phyloP scores from a whole-genome alignment of 208 protist species.

The Leishmania arabica region DNA sequence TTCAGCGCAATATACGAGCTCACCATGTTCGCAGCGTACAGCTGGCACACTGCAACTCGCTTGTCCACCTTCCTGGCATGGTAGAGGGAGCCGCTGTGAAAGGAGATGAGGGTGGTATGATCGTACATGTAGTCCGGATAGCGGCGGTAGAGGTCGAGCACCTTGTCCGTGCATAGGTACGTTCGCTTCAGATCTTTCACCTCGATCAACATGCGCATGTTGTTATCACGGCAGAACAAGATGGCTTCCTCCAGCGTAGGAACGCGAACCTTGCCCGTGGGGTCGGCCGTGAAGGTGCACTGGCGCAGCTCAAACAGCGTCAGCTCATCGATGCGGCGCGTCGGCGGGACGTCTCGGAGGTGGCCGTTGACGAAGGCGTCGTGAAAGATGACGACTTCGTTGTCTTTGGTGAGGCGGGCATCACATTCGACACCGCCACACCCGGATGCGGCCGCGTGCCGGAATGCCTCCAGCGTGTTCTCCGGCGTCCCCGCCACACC shows the following conservation, averaged over 20 bases:
- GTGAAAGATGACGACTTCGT: conserved; percentile 84
- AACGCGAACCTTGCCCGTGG: conserved; percentile 68
- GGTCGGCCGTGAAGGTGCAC: conserved; percentile 61
- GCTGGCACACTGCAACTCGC: conserved; percentile 72
- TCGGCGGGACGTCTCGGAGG: conserved; percentile 46
- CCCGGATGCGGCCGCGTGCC: conserved; percentile 77
- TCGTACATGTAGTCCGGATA: conserved; percentile 91
- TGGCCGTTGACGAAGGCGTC: conserved; percentile 57
- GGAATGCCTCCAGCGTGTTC: conserved; percentile 89
- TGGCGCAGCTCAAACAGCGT: conserved; percentile 77
- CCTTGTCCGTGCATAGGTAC: conserved; percentile 69
- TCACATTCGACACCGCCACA: conserved; percentile 83
- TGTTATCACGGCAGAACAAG: conserved; percentile 76
- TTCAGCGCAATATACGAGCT: conserved; percentile 30
- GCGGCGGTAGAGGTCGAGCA: conserved; percentile 78
- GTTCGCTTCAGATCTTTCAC: conserved; percentile 72
- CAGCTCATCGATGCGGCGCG: conserved; percentile 65
- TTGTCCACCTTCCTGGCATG: conserved; percentile 63
- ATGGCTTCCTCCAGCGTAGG: conserved; percentile 89
- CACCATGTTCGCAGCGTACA: conserved; percentile 60
- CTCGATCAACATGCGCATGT: conserved; percentile 86
- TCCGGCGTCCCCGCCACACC: conserved; percentile 71
- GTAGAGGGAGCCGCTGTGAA: conserved; percentile 76
- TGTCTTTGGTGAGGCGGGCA: conserved; percentile 87
- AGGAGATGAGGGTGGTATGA: conserved; percentile 86